A percentile compares a stretch with the other conserved stretches of the same genome.
These are phyloP conservation scores for Lactarius sp. DNA, from an alignment of 768 basidiomycete genomes.

Conservation along the genomic window DNA sequence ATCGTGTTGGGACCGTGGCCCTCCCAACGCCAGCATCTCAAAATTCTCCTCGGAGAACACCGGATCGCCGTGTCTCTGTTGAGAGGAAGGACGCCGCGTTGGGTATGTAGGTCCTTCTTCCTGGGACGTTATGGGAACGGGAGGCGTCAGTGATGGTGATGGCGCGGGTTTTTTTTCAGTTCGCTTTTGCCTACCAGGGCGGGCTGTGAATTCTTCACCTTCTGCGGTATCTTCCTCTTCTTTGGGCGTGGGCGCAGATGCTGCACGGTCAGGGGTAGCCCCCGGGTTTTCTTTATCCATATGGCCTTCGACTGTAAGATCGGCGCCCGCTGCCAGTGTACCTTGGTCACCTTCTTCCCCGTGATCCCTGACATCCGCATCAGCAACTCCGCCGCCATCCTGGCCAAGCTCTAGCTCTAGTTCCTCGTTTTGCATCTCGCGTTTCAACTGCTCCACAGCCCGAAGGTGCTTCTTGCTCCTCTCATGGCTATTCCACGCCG, in stretches of 20 bases:
- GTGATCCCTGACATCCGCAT: conserved; percentile 14
- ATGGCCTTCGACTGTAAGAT: neutral
- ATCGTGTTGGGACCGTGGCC: neutral
- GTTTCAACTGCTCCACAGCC: conserved; percentile 73
- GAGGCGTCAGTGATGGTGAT: conserved; percentile 11
- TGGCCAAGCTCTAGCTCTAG: conserved; percentile 44
- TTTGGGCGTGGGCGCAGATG: neutral
- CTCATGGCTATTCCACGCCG: conserved; percentile 95
- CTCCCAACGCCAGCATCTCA: conserved; percentile 6
- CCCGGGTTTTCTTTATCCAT: neutral
- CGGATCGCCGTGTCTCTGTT: neutral
- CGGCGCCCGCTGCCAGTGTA: conserved; percentile 1
- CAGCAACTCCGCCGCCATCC: conserved; percentile 10
- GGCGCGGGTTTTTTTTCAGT: conserved; percentile 5
- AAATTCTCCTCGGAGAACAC: neutral
- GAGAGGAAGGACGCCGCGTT: neutral
- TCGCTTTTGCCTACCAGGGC: conserved; percentile 7
- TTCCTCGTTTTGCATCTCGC: conserved; percentile 74
- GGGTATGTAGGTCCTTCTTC: neutral
- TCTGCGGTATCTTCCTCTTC: conserved; percentile 6
- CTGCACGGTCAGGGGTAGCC: conserved; percentile 10
- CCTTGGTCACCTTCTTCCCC: conserved; percentile 2
- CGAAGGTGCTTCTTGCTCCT: conserved; percentile 90
- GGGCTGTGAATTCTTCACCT: conserved; percentile 3
- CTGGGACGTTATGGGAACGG: neutral